Conservation (phyloP, 805 yeast genomes). For the Komagataella populi region DNA sequence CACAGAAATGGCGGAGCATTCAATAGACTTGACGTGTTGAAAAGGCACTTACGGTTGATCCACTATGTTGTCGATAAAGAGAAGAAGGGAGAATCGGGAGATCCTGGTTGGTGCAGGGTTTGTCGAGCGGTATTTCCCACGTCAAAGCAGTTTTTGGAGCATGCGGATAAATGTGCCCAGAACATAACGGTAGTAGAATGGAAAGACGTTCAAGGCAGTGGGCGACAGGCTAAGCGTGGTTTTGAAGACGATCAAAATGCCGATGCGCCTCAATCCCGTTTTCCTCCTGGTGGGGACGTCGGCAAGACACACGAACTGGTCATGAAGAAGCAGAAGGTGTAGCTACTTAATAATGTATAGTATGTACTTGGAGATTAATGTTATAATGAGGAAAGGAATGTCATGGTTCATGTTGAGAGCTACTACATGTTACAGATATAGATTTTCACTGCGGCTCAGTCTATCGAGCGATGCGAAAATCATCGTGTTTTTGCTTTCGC, state of each 20-base stretch:
- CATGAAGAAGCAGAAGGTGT: background rate
- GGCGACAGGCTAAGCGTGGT: background rate
- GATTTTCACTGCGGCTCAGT: background rate
- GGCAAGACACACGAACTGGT: background rate
- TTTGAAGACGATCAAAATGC: background rate
- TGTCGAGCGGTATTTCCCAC: constrained; percentile 44
- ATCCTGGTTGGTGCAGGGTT: constrained; percentile 55
- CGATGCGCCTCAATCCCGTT: background rate
- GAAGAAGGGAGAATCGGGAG: constrained; percentile 15
- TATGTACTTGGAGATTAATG: background rate
- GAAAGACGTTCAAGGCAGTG: background rate
- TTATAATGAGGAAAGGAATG: background rate
- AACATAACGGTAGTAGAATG: background rate
- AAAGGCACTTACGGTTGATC: constrained; percentile 57
- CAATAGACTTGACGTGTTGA: constrained; percentile 59
- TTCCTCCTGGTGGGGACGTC: background rate
- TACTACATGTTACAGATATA: background rate
- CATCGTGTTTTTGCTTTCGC: background rate
- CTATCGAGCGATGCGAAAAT: background rate
- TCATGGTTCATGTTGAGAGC: too few species aligned
- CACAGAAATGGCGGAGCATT: constrained; percentile 70
- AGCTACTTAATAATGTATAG: background rate
- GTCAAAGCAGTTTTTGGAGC: constrained; percentile 47
- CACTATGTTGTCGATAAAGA: constrained; percentile 41
- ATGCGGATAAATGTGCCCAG: constrained; percentile 48